These are phyloP conservation scores for Coemansia asiatica DNA, from an alignment of 192 early-diverging fungal species.

Conservation along the genomic window DNA sequence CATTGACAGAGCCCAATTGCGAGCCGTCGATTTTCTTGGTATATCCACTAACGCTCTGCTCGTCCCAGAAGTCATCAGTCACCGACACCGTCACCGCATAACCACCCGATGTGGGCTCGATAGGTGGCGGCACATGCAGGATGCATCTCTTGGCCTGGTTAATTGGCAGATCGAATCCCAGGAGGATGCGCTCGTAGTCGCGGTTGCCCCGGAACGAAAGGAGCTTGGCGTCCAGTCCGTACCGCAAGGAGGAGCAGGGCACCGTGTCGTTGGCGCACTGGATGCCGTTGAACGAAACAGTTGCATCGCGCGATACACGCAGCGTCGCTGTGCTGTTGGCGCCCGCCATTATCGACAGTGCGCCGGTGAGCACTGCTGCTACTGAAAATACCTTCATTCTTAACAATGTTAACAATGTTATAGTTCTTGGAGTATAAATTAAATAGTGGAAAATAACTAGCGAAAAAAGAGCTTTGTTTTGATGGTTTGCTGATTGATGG, in stretches of 20 bases:
- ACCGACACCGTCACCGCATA: slow-evolving; percentile 22
- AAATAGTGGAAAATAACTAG: too few species aligned
- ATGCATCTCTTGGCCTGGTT: slow-evolving; percentile 25
- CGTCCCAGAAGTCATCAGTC: slow-evolving; percentile 50
- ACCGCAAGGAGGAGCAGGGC: slow-evolving; percentile 4
- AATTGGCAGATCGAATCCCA: slow-evolving; percentile 48
- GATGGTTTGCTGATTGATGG: too few species aligned
- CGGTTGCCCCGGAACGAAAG: slow-evolving; percentile 48
- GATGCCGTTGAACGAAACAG: slow-evolving; percentile 8
- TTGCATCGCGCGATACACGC: slow-evolving; percentile 9
- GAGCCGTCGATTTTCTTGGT: slow-evolving; percentile 30
- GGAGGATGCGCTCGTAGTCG: slow-evolving; percentile 42
- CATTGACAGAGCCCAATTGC: slow-evolving; percentile 19
- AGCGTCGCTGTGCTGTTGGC: slow-evolving; percentile 4
- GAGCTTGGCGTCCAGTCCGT: slow-evolving; percentile 16
- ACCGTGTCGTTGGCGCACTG: slow-evolving; percentile 8
- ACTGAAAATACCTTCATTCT: background rate
- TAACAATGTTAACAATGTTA: too few species aligned
- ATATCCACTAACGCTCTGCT: slow-evolving; percentile 35
- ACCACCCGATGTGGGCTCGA: slow-evolving; percentile 6
- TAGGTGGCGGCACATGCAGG: slow-evolving; percentile 25
- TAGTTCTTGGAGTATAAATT: too few species aligned
- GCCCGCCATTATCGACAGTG: background rate
- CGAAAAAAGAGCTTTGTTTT: too few species aligned
- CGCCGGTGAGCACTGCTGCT: background rate